Evolutionary conservation across 768 basidiomycete species (phyloP).

Genomic region (Tubosaeta sp.): DNA sequence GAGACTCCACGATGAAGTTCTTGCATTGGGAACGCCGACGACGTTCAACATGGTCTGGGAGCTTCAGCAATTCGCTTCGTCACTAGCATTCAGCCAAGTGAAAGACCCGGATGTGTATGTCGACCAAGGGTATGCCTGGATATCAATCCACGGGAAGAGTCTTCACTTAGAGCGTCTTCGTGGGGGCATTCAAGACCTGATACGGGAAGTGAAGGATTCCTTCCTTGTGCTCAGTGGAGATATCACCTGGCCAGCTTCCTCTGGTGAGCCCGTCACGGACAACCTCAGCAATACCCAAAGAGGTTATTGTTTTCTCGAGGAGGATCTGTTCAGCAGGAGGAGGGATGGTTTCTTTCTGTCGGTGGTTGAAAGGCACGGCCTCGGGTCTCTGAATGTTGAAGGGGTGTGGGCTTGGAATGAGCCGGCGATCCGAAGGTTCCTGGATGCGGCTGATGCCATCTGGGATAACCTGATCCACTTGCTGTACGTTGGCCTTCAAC

Average conservation of each 20-base stretch:
- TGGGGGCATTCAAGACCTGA: not conserved
- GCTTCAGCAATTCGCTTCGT: slow-evolving; percentile 5
- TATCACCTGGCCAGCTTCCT: not conserved
- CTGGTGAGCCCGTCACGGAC: fast-evolving
- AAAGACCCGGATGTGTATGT: slow-evolving; percentile 4
- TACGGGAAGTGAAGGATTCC: not conserved
- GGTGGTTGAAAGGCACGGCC: not conserved
- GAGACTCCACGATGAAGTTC: not conserved
- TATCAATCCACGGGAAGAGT: not conserved
- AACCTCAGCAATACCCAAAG: not conserved
- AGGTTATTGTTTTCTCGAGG: slow-evolving; percentile 2
- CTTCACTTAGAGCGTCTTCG: not conserved
- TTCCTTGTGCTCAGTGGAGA: not conserved
- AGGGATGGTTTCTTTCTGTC: not conserved
- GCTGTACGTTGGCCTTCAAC: not conserved
- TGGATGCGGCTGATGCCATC: not conserved
- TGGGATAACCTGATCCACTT: not conserved
- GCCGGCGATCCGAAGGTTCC: not conserved
- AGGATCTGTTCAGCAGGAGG: not conserved
- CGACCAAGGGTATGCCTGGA: not conserved
- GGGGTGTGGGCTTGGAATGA: not conserved
- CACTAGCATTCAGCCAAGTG: not conserved
- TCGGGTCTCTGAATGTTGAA: not conserved
- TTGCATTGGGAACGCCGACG: not conserved
- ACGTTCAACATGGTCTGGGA: slow-evolving; percentile 10